Conservation (phyloP, 495 filamentous ascomycete species). For the Aspergillus baeticus region DNA sequence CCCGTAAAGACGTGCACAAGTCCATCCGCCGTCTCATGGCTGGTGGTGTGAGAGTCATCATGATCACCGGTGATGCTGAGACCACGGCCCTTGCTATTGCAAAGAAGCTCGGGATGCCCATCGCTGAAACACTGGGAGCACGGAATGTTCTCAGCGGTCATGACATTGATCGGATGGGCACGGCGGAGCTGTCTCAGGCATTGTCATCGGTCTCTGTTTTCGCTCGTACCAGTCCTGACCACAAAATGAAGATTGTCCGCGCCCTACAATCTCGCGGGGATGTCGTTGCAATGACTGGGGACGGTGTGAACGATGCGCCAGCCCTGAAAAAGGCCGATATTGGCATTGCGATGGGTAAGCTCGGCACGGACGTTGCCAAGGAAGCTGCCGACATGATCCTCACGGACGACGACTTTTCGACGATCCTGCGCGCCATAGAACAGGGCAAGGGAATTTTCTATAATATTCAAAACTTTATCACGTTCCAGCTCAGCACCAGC, state of each 20-base stretch:
- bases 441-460: slow-evolving; percentile 99
- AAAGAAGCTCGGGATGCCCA: slow-evolving; percentile 86
- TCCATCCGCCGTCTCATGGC: slow-evolving; percentile 89
- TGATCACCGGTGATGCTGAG: slow-evolving; percentile 97
- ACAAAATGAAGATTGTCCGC: slow-evolving; percentile 94
- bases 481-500: slow-evolving; percentile 96
- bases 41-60: slow-evolving; percentile 92
- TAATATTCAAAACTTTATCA: slow-evolving; percentile 99
- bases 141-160: slow-evolving; percentile 81
- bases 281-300: slow-evolving; percentile 98
- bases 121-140: slow-evolving; percentile 45
- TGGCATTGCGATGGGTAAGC: slow-evolving; percentile 92
- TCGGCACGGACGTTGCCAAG: slow-evolving; percentile 97
- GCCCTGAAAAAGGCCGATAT: slow-evolving; percentile 97
- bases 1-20: slow-evolving; percentile 81
- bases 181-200: slow-evolving; percentile 74
- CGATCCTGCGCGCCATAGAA: slow-evolving; percentile 93
- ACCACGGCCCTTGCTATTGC: slow-evolving; percentile 92
- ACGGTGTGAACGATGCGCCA: slow-evolving; percentile 96
- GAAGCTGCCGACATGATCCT: slow-evolving; percentile 99
- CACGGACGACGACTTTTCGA: slow-evolving; percentile 97
- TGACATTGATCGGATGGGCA: slow-evolving; percentile 87
- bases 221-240: slow-evolving; percentile 91
- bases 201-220: slow-evolving; percentile 91
- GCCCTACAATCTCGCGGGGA: slow-evolving; percentile 92